These are phyloP conservation scores for Buddleja alternifolia DNA, from an alignment of 257 asterid species.

Conservation along the genomic window DNA sequence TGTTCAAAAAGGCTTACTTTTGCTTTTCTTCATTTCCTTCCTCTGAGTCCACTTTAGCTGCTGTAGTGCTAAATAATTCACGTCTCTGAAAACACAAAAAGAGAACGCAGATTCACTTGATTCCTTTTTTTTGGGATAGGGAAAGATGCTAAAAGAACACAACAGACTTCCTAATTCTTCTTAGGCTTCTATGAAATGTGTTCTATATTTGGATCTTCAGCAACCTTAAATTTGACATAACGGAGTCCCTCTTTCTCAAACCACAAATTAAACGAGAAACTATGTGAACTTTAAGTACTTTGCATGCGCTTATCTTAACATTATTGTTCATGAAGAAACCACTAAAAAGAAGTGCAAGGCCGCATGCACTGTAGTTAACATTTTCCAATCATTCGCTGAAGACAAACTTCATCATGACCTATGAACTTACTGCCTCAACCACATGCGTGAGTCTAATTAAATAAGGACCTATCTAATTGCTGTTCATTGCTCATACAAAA, in stretches of 20 bases:
- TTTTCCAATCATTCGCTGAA: neutral
- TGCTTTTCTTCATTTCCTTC: conserved; percentile 40
- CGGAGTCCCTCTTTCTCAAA: neutral
- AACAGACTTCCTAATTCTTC: neutral
- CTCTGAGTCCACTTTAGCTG: conserved; percentile 35
- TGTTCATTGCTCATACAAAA: too few relatives aligned
- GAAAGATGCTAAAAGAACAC: neutral
- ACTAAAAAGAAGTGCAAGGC: conserved; percentile 9
- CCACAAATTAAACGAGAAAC: neutral
- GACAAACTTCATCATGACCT: conserved; percentile 3
- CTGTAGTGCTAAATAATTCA: conserved; percentile 44
- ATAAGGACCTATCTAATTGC: neutral
- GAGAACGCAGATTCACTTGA: neutral
- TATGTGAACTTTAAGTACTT: neutral
- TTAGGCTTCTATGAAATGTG: neutral
- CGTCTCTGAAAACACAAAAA: conserved; percentile 40
- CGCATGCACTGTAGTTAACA: conserved; percentile 14
- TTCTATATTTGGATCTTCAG: neutral
- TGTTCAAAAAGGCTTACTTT: conserved; percentile 35
- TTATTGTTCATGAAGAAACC: conserved; percentile 4
- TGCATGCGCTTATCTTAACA: neutral
- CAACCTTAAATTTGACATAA: neutral
- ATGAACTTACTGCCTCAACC: conserved; percentile 2
- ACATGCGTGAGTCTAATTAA: neutral
- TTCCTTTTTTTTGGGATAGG: neutral